Evolutionary conservation across 2,329 filamentous ascomycete species (phyloP).

Genomic region (Diplodia scrobiculata): DNA sequence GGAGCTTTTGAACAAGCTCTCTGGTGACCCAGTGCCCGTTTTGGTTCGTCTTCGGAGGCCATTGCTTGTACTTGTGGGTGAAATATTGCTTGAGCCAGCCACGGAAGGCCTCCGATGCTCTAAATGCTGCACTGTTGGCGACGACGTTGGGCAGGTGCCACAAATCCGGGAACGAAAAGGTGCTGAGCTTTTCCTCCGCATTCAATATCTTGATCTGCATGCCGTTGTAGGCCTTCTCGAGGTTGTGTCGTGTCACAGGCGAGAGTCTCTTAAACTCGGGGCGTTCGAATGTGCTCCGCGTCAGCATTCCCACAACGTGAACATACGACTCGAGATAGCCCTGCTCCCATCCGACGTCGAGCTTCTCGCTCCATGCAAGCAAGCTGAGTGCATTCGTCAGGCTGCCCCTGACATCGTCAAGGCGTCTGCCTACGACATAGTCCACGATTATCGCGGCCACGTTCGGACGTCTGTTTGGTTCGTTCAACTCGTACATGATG

Average conservation of each 20-base stretch:
- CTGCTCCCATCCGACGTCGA: conserved; percentile 64
- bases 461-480: conserved; percentile 44
- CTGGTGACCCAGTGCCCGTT: conserved; percentile 60
- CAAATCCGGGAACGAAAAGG: conserved; percentile 64
- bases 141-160: conserved; percentile 51
- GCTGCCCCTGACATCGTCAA: conserved; percentile 66
- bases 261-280: conserved; percentile 62
- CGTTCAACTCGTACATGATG: conserved; percentile 55
- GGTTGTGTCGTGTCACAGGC: conserved; percentile 63
- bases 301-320: conserved; percentile 65
- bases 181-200: conserved; percentile 62
- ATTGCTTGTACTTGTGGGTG: conserved; percentile 58
- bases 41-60: conserved; percentile 57
- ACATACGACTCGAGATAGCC: conserved; percentile 69
- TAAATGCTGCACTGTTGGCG: conserved; percentile 50
- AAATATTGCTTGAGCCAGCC: conserved; percentile 65
- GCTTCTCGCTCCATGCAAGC: conserved; percentile 67
- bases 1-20: conserved; percentile 59
- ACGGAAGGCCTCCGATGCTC: conserved; percentile 62
- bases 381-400: conserved; percentile 62
- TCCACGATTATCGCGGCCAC: conserved; percentile 62
- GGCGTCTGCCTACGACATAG: conserved; percentile 61
- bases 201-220: conserved; percentile 64
- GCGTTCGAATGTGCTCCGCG: conserved; percentile 49
- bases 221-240: conserved; percentile 64